These are phyloP conservation scores for Gaeumannomyces sp. DNA, from an alignment of 2,329 filamentous ascomycete genomes.

Conservation along the genomic window DNA sequence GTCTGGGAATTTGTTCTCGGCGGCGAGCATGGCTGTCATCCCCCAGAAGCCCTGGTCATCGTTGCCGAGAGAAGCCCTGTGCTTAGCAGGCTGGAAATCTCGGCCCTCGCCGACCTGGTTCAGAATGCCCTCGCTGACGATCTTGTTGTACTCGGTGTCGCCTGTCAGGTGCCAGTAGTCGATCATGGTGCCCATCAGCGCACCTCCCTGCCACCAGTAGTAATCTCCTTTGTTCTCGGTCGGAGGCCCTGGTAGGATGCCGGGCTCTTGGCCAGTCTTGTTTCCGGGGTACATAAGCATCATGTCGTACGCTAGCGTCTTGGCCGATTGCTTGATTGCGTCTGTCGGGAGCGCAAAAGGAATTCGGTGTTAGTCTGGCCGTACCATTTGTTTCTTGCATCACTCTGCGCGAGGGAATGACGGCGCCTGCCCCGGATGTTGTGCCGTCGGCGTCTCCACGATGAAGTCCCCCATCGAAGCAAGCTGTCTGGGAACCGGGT, in stretches of 20 bases:
- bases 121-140: slow-evolving; percentile 49
- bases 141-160: slow-evolving; percentile 55
- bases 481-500: too few species aligned
- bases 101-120: slow-evolving; percentile 50
- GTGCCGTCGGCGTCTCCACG: not conserved
- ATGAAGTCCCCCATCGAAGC: too few species aligned
- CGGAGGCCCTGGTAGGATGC: slow-evolving; percentile 52
- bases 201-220: slow-evolving; percentile 71
- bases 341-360: not conserved
- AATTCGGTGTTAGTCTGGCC: not conserved
- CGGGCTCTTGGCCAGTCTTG: slow-evolving; percentile 40
- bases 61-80: slow-evolving; percentile 53
- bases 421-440: too few species aligned
- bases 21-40: slow-evolving; percentile 61
- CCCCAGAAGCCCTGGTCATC: slow-evolving; percentile 70
- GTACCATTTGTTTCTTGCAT: not conserved
- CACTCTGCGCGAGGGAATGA: not conserved
- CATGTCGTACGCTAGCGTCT: slow-evolving; percentile 9
- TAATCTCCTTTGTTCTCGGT: slow-evolving; percentile 43
- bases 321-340: slow-evolving; percentile 6
- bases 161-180: slow-evolving; percentile 67
- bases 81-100: slow-evolving; percentile 52
- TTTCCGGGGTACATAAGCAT: slow-evolving; percentile 8
- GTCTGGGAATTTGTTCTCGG: slow-evolving; percentile 58
- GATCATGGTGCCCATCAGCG: slow-evolving; percentile 61